Evolutionary conservation across 2,329 filamentous ascomycete species (phyloP), one percentile per base, ranked within the genome.

Genomic region (Trichoderma atrobrunneum): DNA sequence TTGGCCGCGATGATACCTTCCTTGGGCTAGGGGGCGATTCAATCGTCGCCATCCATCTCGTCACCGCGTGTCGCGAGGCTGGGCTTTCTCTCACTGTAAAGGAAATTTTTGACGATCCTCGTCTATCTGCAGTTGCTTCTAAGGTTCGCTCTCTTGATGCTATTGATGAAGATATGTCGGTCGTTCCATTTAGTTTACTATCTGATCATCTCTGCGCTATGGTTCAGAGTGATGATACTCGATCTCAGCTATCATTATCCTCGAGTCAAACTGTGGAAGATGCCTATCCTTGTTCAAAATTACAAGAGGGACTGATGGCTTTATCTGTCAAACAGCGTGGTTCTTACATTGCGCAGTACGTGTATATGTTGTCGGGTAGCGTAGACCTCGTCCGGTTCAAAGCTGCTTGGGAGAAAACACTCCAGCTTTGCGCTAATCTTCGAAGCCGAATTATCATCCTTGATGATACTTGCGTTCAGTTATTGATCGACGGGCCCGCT

Each of bases 1-100:
- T 77, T 63, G 70, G 70, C 4, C 62, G 65, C 10, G 62, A 73
- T 32, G 72, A 75, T 7, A 73, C 54, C 18, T 75, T 76, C 48
- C 28, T 74, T 14, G 57, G 69, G 3, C 54, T 74, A 81, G 2
- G 83, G 82, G 5, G 72, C 74, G 34, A 89, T 85, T 78, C 76
- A 16, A 74, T 78, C 28, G 68, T 60, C 11, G 75, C 74, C 12
- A 75, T 73, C 11, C 51, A 71, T 21, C 57, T 72, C 1, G 65
- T 70, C 24, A 70, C 69, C 7, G 57, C 54, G 4, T 72, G 72
- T n/a, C 63, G 64, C 26, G 56, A 71, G 12, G 62, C 54, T 6
- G 73, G 70, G 12, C 43, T 75, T 21, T 60, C 54, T 1, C 26
- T 76, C 18, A 73, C 72, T 2, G 74, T 75, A 1, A 56, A 65